Base-by-base conservation (phyloP, 75 land plant species). In the Cupressus sempervirens region DNA sequence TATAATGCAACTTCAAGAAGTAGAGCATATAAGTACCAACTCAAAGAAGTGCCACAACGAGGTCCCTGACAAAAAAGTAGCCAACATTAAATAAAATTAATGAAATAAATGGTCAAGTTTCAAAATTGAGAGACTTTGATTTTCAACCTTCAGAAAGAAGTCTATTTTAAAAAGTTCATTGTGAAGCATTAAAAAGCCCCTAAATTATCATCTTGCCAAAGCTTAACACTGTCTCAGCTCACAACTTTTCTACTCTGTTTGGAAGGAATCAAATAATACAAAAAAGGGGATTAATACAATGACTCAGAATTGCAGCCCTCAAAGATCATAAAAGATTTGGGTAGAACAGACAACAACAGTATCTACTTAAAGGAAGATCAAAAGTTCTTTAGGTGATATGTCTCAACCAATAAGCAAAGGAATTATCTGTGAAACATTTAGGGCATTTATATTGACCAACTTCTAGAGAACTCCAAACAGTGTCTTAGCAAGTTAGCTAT, bases 181-280 rank as follows among this genome's bases (percentile, higher is more conserved):
- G 29, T 43, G 12, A 7, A 10, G 20, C 23, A 56, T 56, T 18
- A 4, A 16, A 56, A 56, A 18, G 26, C 62, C 18, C 23, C 62
- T 56, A 23, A 18, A 20, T 18, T 56, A 23, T 20, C 45, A 20
- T 16, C 36, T 40, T 36, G 23, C 48, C 80, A 23, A 77, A 77
- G 30, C 20, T 43, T 40, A 3, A 3, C 53, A 50, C 53, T 13
- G 15, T 50, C 46, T 40, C 48, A 43, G 7, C 12, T 77, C 46
- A 23, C 80, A 77, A 41, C 43, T 77, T 77, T 36, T 77, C 80
- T 77, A 77, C 77, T 36, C 20, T 77, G 80, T 43, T 76, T 77
- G 46, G 80, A 77, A 41, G 29, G 29, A 9, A 68, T 68, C 26
- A 68, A 68, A 29, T 29, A 29, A 68, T 68, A 68, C 34, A 43